These are phyloP conservation scores for Penicillium cinerascens DNA, from an alignment of 495 filamentous ascomycete species.

Conservation along the genomic window DNA sequence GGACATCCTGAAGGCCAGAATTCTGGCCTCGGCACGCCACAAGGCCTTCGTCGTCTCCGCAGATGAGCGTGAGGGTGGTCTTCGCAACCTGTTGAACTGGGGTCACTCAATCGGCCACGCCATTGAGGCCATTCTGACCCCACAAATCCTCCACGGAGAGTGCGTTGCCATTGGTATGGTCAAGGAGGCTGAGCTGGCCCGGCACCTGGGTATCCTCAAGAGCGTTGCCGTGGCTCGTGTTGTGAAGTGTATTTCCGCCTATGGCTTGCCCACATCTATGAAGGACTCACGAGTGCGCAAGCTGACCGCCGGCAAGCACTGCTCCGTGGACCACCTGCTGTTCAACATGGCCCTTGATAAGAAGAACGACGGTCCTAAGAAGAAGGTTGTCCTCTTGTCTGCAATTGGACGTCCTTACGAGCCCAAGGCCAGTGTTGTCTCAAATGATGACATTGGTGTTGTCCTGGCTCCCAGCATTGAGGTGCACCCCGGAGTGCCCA, in stretches of 20 bases:
- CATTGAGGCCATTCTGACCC: constrained; percentile 90
- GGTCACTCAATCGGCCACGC: constrained; percentile 98
- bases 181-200: constrained; percentile 89
- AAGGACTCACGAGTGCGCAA: constrained; percentile 80
- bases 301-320: constrained; percentile 81
- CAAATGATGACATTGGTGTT: constrained; percentile 79
- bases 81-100: constrained; percentile 94
- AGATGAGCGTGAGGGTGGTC: constrained; percentile 90
- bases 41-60: constrained; percentile 92
- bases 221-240: constrained; percentile 85
- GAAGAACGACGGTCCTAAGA: constrained; percentile 94
- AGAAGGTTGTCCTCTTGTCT: constrained; percentile 94
- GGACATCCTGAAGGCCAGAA: constrained; percentile 76
- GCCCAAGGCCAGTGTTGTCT: constrained; percentile 78
- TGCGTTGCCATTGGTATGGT: constrained; percentile 97
- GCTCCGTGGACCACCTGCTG: constrained; percentile 84
- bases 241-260: constrained; percentile 88
- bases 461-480: constrained; percentile 78
- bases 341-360: constrained; percentile 97
- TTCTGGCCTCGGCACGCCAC: constrained; percentile 81
- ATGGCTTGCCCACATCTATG: constrained; percentile 83
- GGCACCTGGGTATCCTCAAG: constrained; percentile 83
- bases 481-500: constrained; percentile 65
- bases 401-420: constrained; percentile 87
- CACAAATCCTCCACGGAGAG: constrained; percentile 93